Evolutionary conservation across 2,329 filamentous ascomycete genomes (phyloP).

Genomic region (Claviceps quebecensis): DNA sequence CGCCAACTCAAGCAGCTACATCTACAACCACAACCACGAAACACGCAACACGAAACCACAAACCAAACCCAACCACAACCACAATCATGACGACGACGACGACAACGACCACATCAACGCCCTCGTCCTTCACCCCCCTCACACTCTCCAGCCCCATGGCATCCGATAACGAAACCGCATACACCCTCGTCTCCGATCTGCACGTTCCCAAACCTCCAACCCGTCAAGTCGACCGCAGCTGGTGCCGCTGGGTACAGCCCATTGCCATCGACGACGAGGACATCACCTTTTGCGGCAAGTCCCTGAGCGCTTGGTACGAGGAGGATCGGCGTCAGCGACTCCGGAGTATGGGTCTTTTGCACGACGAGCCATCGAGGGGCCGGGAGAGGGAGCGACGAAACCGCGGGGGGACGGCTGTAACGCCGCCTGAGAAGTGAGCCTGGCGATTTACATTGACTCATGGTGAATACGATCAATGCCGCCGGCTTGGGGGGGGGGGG

Average conservation of each 20-base stretch:
- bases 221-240: constrained; percentile 19
- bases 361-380: constrained; percentile 7
- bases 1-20: background rate
- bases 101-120: background rate
- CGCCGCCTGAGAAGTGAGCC: constrained; percentile 1
- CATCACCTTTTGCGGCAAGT: constrained; percentile 46
- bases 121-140: background rate
- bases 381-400: constrained; percentile 16
- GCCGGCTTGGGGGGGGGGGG: too few relatives aligned
- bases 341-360: constrained; percentile 6
- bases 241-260: constrained; percentile 34
- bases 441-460: background rate
- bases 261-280: constrained; percentile 48
- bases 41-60: background rate
- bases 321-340: constrained; percentile 26
- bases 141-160: constrained; percentile 6
- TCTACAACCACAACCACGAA: background rate
- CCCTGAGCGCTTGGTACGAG: constrained; percentile 45
- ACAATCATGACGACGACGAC: background rate
- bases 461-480: too few relatives aligned
- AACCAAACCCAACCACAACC: background rate
- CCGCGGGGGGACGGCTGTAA: background rate
- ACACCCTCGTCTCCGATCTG: constrained; percentile 20
- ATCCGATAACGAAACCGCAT: constrained; percentile 11
- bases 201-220: constrained; percentile 19